Base-by-base conservation (phyloP, 140 eudicot species). In the Stevia rebaudiana region DNA sequence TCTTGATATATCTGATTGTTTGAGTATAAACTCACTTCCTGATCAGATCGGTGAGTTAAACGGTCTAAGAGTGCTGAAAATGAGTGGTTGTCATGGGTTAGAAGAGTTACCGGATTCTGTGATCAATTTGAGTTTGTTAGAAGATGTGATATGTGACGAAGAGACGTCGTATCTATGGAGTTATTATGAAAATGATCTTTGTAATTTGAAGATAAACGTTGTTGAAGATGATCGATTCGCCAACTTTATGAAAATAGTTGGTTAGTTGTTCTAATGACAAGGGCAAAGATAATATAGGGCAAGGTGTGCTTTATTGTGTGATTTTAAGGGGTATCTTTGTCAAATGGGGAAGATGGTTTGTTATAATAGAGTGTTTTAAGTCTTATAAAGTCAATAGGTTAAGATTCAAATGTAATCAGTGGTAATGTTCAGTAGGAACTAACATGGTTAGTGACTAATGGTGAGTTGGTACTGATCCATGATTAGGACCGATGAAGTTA, bases 1-100 rank as follows among this genome's bases (percentile, higher is more conserved):
- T 41, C 86, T 76, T 33, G 86, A 80, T 64, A 58, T 80, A 50
- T 80, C 82, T 6, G 80, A 76, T 68, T 76, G 86, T 68, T 63
- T 76, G 48, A 73, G 74, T 57, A 68, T 80, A 21, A 57, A 37
- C 43, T 61, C 50, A 24, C 30, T 81, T 61, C 86, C 83, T 15
- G 60, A 57, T 43, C 43, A 65, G 31, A 46, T 81, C 22, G 86
- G 86, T 7, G 73, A 81, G 50, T 37, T 81, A 39, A 58, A 48
- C 6, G 80, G 62, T 28, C 44, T 81, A n/a, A 69, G 72, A 77
- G 69, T 50, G 61, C 71, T 81, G 6, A 56, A 74, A 54, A 81
- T 73, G 86, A 60, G 75, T 48, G 80, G 80, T 61, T 81, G 83
- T 35, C 62, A 59, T 23, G 86, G 80, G 11, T 63, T 81, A 50